Base-by-base conservation (phyloP, 176 grass and related monocot species). In the Raddia guianensis region DNA sequence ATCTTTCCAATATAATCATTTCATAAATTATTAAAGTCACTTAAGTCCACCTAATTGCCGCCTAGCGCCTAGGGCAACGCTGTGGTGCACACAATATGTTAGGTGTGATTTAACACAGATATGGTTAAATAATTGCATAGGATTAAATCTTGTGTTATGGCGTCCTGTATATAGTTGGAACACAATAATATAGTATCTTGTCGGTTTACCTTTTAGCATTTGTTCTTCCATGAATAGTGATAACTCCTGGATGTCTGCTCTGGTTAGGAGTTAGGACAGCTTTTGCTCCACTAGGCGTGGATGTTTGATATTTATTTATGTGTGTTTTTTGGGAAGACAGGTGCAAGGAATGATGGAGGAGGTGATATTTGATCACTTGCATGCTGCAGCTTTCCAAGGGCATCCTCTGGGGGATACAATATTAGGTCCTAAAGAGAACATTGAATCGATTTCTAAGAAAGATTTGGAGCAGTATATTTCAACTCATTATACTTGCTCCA, bases 351-450 rank as follows among this genome's bases (percentile, higher is more conserved):
- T 95, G 78, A 87, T 95, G 81, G 88, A 93, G 33, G 96, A 98
- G 81, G 96, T 98, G 75, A 93, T 98, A 89, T 98, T 98, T 89
- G 96, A 98, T 84, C 86, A 95, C 80, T 78, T 98, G 87, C 96
- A 98, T 85, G 75, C 76, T 33, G 96, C 96, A 80, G 90, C 96
- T n/a, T 98, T 98, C 75, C 81, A 9, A 13, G 83, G 84, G 12
- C 96, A 98, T 87, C 86, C 96, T 5, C 82, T 98, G 11, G 96
- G 96, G 57, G 90, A 95, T 84, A 98, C 96, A 1, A 98, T 98
- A 84, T 90, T 98, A 90, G 96, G 96, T 72, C 96, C 96, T 43
- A 87, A 77, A 72, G 86, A 95, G 66, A 98, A 98, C 57, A 98
- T 98, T n/a, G 80, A 60, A 3, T 80, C 84, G 3, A 98, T 98